Conservation (phyloP, 2,329 filamentous ascomycete species). For the Penicillium sp. region DNA sequence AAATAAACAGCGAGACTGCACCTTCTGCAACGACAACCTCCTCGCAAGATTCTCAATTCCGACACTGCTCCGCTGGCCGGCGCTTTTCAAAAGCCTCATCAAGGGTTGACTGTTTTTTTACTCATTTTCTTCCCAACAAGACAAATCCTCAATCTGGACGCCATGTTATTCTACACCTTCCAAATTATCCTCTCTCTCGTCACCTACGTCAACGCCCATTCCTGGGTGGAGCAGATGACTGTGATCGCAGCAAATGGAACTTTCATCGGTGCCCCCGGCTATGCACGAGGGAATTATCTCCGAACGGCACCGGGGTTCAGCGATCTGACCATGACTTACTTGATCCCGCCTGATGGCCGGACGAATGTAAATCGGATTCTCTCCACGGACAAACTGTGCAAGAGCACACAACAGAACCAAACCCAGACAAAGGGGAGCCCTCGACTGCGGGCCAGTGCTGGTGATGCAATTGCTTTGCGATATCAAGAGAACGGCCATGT, state of each 20-base stretch:
- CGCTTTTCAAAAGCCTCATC: too few relatives aligned
- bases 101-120: too few relatives aligned
- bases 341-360: constrained; percentile 58
- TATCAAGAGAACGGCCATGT: constrained; percentile 78
- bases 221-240: constrained; percentile 76
- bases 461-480: constrained; percentile 63
- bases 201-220: constrained; percentile 56
- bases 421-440: constrained; percentile 60
- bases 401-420: constrained; percentile 58
- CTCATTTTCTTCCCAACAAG: too few relatives aligned
- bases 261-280: constrained; percentile 69
- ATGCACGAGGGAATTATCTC: constrained; percentile 66
- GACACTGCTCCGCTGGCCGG: constrained; percentile 11
- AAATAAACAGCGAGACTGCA: too few relatives aligned
- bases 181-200: constrained; percentile 29
- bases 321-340: constrained; percentile 60
- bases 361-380: constrained; percentile 50
- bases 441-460: constrained; percentile 58
- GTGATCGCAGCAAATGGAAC: constrained; percentile 71
- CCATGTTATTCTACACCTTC: constrained; percentile 14
- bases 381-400: constrained; percentile 60
- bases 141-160: too few relatives aligned
- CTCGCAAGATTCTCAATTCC: not conserved
- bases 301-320: constrained; percentile 56
- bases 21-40: too few relatives aligned